Conservation (phyloP, 129 eudicot genomes). For the Helichrysum umbraculigerum region DNA sequence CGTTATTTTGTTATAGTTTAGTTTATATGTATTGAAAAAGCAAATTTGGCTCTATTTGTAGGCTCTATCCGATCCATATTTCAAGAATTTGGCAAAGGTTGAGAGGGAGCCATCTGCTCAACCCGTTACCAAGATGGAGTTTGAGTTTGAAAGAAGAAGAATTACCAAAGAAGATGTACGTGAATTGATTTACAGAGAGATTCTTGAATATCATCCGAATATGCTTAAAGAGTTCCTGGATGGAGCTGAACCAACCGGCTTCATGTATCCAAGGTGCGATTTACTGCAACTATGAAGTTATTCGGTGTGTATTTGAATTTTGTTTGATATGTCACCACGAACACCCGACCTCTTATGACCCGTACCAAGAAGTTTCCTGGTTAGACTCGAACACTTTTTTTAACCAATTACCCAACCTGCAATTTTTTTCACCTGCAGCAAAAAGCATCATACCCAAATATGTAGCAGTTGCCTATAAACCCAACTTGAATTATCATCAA, state of each 20-base stretch:
- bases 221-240: conserved; percentile 89
- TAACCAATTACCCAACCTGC: background rate
- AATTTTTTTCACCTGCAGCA: background rate
- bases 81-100: conserved; percentile 88
- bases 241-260: conserved; percentile 88
- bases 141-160: conserved; percentile 93
- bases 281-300: background rate
- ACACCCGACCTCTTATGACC: background rate
- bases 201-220: conserved; percentile 94
- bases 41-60: conserved; percentile 21
- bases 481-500: background rate
- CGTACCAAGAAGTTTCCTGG: background rate
- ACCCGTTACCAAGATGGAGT: conserved; percentile 95
- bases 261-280: conserved; percentile 94
- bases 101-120: conserved; percentile 99
- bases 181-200: conserved; percentile 83
- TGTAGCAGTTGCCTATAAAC: background rate
- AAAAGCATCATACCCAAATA: background rate
- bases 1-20: background rate
- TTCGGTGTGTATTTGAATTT: background rate
- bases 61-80: conserved; percentile 98
- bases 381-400: background rate
- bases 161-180: conserved; percentile 90
- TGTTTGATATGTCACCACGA: background rate
- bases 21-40: background rate